Evolutionary conservation across 805 yeast species (phyloP).

Genomic region (Lachancea cidri): DNA sequence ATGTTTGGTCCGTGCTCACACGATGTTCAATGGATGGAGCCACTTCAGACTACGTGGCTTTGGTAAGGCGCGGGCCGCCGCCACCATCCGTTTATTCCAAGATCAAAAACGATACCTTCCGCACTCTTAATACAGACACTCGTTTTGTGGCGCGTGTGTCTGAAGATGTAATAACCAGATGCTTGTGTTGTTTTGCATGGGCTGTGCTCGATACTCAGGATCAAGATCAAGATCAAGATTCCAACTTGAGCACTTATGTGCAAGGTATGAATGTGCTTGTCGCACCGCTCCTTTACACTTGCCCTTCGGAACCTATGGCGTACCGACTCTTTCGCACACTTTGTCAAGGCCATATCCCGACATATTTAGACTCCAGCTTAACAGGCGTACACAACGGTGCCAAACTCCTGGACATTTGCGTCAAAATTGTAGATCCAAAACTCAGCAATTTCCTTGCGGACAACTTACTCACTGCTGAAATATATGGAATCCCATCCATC

Average conservation of each 20-base stretch:
- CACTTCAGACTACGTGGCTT: conserved; percentile 48
- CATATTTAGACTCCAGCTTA: conserved; percentile 70
- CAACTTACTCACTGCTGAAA: conserved; percentile 64
- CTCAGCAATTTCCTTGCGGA: conserved; percentile 45
- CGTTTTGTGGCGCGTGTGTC: conserved; percentile 58
- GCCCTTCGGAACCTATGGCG: conserved; percentile 82
- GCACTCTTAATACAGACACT: conserved; percentile 75
- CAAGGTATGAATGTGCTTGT: conserved; percentile 87
- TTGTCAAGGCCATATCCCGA: conserved; percentile 61
- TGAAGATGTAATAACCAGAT: conserved; percentile 63
- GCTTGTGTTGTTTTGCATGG: conserved; percentile 69
- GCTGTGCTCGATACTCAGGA: conserved; percentile 23
- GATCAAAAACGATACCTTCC: conserved; percentile 77
- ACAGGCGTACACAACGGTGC: conserved; percentile 78
- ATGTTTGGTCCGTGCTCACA: conserved; percentile 76
- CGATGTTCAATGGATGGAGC: conserved; percentile 52
- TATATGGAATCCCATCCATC: conserved; percentile 81
- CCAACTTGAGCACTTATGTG: conserved; percentile 49
- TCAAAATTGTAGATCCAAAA: conserved; percentile 68
- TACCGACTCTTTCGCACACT: conserved; percentile 63
- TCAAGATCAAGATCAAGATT: conserved; percentile 10
- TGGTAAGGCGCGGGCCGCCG: conserved; percentile 54
- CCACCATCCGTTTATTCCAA: conserved; percentile 49
- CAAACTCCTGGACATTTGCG: conserved; percentile 64
- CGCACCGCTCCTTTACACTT: conserved; percentile 75